These are phyloP conservation scores for Pseudonectria buxi DNA, from an alignment of 2,329 filamentous ascomycete genomes.

Conservation along the genomic window DNA sequence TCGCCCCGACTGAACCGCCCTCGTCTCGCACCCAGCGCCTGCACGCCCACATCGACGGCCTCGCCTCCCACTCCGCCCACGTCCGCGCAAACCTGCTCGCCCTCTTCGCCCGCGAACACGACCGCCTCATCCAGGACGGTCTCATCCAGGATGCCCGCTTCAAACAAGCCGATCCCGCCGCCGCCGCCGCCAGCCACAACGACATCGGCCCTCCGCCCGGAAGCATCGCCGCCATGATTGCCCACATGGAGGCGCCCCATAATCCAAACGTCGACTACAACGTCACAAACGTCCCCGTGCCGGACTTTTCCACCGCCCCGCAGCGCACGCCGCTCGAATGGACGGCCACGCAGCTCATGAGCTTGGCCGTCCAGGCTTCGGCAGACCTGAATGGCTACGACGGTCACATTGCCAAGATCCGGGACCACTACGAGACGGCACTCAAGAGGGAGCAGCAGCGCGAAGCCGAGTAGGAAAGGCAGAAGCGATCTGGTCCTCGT, in stretches of 20 bases:
- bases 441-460: constrained; percentile 17
- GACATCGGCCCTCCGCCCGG: constrained; percentile 6
- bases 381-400: constrained; percentile 19
- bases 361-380: constrained; percentile 11
- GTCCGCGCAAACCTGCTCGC: constrained; percentile 26
- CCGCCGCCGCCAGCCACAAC: constrained; percentile 1
- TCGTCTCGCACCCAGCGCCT: constrained; percentile 11
- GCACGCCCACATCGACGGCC: constrained; percentile 11
- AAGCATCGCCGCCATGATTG: constrained; percentile 21
- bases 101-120: constrained; percentile 24
- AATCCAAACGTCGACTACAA: constrained; percentile 2
- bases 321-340: constrained; percentile 16
- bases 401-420: constrained; percentile 9
- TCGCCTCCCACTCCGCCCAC: constrained; percentile 20
- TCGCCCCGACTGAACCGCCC: constrained; percentile 10
- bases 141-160: constrained; percentile 11
- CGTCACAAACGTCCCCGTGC: constrained; percentile 9
- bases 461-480: constrained; percentile 12
- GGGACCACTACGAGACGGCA: constrained; percentile 12
- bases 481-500: constrained; percentile 2
- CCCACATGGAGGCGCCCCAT: constrained; percentile 22
- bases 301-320: constrained; percentile 9
- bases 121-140: constrained; percentile 22
- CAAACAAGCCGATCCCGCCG: neutral
- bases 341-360: constrained; percentile 15